These are phyloP conservation scores for Zarea fungicola DNA, from an alignment of 2,329 filamentous ascomycete genomes.

Conservation along the genomic window DNA sequence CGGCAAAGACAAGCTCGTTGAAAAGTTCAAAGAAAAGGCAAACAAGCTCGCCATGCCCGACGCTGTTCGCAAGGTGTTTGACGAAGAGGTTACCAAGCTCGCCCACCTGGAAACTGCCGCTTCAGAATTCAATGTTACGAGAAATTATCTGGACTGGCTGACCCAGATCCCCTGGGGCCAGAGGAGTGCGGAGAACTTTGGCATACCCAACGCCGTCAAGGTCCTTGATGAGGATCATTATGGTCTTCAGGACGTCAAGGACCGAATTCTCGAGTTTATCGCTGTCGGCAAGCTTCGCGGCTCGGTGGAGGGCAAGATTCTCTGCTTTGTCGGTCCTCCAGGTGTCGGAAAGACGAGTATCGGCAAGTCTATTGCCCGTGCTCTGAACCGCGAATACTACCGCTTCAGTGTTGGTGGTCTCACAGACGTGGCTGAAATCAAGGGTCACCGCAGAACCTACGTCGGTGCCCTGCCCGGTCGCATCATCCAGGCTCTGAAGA, in stretches of 20 bases:
- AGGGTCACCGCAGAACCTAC: slow-evolving; percentile 93
- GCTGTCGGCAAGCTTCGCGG: slow-evolving; percentile 95
- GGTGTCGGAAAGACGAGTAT: slow-evolving; percentile 99
- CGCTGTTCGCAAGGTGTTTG: slow-evolving; percentile 92
- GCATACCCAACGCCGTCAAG: slow-evolving; percentile 81
- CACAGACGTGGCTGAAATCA: slow-evolving; percentile 97
- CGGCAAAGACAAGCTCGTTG: slow-evolving; percentile 95
- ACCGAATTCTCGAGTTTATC: slow-evolving; percentile 96
- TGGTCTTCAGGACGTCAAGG: slow-evolving; percentile 95
- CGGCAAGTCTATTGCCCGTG: slow-evolving; percentile 93
- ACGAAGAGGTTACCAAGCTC: slow-evolving; percentile 96
- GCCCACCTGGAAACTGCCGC: slow-evolving; percentile 91
- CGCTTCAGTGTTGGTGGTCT: slow-evolving; percentile 95
- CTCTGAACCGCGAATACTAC: slow-evolving; percentile 94
- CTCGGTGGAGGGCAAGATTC: slow-evolving; percentile 95
- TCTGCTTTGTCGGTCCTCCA: slow-evolving; percentile 94
- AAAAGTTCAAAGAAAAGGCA: slow-evolving; percentile 95
- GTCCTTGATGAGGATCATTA: slow-evolving; percentile 97
- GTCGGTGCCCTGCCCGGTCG: slow-evolving; percentile 92
- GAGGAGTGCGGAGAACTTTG: slow-evolving; percentile 93
- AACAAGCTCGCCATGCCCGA: slow-evolving; percentile 94
- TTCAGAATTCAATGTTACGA: slow-evolving; percentile 96
- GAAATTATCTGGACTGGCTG: slow-evolving; percentile 98
- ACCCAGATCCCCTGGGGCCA: slow-evolving; percentile 98
- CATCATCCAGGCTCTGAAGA: slow-evolving; percentile 97